A percentile compares a stretch with the other conserved stretches of the same genome.
phyloP scores from a whole-genome alignment of 441 rosid genomes.

The Gossypium laxum region DNA sequence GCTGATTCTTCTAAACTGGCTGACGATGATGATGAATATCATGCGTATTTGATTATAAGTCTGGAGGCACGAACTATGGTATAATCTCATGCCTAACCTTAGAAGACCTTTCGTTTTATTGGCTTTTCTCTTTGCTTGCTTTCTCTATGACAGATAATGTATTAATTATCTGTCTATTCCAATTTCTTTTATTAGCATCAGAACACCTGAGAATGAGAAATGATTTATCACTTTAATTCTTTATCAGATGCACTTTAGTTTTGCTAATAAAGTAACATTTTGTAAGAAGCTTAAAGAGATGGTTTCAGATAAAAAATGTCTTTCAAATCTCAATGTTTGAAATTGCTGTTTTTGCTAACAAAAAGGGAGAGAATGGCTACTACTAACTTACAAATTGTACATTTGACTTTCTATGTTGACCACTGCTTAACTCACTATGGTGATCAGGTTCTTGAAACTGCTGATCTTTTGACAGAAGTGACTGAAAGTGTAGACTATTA shows the following conservation, averaged over 20 bases:
- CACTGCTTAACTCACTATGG: background rate
- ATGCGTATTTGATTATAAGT: slow-evolving; percentile 95
- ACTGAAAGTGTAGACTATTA: slow-evolving; percentile 97
- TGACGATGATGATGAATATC: slow-evolving; percentile 77
- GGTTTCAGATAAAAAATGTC: background rate
- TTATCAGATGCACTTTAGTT: background rate
- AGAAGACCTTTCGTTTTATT: background rate
- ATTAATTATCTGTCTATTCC: background rate
- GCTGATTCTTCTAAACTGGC: slow-evolving; percentile 63
- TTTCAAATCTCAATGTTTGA: background rate
- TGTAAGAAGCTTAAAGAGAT: background rate
- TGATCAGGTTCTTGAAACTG: slow-evolving; percentile 91
- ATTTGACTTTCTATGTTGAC: slow-evolving; percentile 1
- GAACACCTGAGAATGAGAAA: slow-evolving; percentile 6
- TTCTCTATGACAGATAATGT: background rate
- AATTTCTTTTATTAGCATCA: background rate
- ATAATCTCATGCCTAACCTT: slow-evolving; percentile 18
- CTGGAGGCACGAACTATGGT: slow-evolving; percentile 95
- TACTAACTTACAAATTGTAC: background rate
- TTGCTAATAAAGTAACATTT: background rate
- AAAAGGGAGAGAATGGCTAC: background rate
- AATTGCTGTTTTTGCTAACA: background rate
- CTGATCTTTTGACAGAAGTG: slow-evolving; percentile 91
- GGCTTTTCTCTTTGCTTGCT: background rate
- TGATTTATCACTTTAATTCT: background rate